Conservation (phyloP, 78 protist species). For the Polysphondylium violaceum region DNA sequence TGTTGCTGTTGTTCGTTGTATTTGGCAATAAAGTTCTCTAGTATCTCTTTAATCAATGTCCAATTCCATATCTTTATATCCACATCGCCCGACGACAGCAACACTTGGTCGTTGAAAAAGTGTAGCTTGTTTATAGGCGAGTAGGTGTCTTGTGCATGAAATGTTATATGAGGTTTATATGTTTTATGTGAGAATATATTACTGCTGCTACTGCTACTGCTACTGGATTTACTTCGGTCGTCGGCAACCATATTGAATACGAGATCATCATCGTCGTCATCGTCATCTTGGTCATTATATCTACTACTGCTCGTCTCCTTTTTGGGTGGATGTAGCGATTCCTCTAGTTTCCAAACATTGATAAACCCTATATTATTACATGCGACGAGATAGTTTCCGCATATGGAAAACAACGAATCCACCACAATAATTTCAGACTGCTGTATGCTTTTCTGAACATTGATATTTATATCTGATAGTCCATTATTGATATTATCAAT, state of each 20-base stretch:
- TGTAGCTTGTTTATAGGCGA: constrained; percentile 41
- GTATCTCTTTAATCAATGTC: background rate
- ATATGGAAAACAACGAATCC: constrained; percentile 25
- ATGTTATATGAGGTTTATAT: background rate
- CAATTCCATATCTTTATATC: constrained; percentile 52
- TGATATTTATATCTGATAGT: background rate
- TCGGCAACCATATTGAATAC: background rate
- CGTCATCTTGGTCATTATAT: constrained; percentile 21
- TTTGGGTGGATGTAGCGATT: background rate
- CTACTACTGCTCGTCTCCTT: background rate
- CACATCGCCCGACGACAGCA: constrained; percentile 45
- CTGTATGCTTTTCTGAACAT: constrained; percentile 14
- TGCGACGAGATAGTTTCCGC: constrained; percentile 58
- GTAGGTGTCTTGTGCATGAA: background rate
- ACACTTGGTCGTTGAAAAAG: constrained; percentile 11
- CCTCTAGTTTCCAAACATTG: constrained; percentile 45
- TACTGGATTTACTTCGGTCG: too few species aligned
- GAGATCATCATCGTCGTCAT: background rate
- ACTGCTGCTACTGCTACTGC: too few species aligned
- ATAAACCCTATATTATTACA: constrained; percentile 42
- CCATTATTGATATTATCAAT: background rate
- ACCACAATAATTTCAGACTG: constrained; percentile 31
- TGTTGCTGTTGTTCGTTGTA: background rate
- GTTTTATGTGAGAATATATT: background rate
- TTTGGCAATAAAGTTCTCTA: background rate